phyloP scores from a whole-genome alignment of 78 protist species.

The Diacronema lutheri region DNA sequence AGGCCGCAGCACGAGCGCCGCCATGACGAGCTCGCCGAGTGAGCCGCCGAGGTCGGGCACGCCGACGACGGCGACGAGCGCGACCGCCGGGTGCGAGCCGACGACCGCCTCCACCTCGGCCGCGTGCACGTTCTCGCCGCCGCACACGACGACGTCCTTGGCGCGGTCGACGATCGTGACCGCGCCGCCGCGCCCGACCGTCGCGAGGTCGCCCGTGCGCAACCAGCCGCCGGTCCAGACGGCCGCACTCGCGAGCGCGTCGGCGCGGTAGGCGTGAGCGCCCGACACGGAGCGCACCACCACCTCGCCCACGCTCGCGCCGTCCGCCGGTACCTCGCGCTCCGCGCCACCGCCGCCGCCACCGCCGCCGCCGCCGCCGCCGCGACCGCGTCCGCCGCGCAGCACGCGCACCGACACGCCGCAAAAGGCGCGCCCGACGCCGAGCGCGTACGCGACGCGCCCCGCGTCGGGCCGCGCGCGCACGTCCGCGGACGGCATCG shows the following conservation, averaged over 20 bases:
- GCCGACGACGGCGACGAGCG: slow-evolving; percentile 6
- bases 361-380: no score
- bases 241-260: slow-evolving; percentile 3
- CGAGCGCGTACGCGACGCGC: no score
- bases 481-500: not conserved
- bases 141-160: slow-evolving; percentile 47
- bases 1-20: slow-evolving; percentile 2
- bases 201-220: slow-evolving; percentile 33
- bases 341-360: no score
- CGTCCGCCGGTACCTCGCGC: not conserved
- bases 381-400: not conserved
- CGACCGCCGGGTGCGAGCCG: not conserved
- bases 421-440: not conserved
- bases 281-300: not conserved
- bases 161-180: slow-evolving; percentile 31
- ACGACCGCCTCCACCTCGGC: slow-evolving; percentile 40
- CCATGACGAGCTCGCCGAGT: slow-evolving; percentile 39
- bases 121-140: slow-evolving; percentile 48
- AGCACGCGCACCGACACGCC: not conserved
- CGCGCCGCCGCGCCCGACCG: not conserved
- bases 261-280: slow-evolving; percentile 11
- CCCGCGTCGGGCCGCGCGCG: no score
- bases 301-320: slow-evolving; percentile 20
- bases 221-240: slow-evolving; percentile 39
- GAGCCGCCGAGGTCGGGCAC: not conserved